phyloP scores from a whole-genome alignment of 345 rosid species.

The Salix caprea region DNA sequence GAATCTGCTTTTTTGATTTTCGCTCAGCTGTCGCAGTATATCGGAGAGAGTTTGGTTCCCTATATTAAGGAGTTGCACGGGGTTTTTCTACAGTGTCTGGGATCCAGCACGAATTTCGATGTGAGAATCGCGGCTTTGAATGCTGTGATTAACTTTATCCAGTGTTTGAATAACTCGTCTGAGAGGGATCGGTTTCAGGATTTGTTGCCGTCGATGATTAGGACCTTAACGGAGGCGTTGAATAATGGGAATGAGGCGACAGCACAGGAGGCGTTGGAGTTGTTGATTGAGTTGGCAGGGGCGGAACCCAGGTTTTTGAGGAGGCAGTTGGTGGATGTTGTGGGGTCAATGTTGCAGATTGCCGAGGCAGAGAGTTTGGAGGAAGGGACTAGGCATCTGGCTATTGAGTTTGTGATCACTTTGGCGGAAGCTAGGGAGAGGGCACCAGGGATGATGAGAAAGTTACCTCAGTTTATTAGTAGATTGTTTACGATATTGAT shows the following conservation, averaged over 20 bases:
- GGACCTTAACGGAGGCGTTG: slow-evolving; percentile 83
- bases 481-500: slow-evolving; percentile 81
- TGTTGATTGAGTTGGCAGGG: slow-evolving; percentile 93
- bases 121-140: slow-evolving; percentile 93
- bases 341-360: slow-evolving; percentile 91
- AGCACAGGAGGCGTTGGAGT: slow-evolving; percentile 92
- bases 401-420: slow-evolving; percentile 90
- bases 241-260: slow-evolving; percentile 90
- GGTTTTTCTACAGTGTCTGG: slow-evolving; percentile 72
- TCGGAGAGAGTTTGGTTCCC: slow-evolving; percentile 77
- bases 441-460: slow-evolving; percentile 99
- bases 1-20: slow-evolving; percentile 86
- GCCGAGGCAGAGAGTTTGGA: slow-evolving; percentile 92
- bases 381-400: slow-evolving; percentile 89
- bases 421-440: slow-evolving; percentile 95
- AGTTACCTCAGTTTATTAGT: slow-evolving; percentile 88
- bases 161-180: slow-evolving; percentile 59
- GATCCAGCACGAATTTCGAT: slow-evolving; percentile 52
- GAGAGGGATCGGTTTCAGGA: slow-evolving; percentile 98
- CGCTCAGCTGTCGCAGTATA: slow-evolving; percentile 88
- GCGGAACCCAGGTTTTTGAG: slow-evolving; percentile 88
- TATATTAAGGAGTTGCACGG: slow-evolving; percentile 78
- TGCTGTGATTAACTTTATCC: slow-evolving; percentile 90
- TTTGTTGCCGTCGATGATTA: slow-evolving; percentile 86
- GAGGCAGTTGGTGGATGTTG: slow-evolving; percentile 86